Evolutionary conservation across 305 asterid species (phyloP).

Genomic region (Euphrasia arctica): DNA sequence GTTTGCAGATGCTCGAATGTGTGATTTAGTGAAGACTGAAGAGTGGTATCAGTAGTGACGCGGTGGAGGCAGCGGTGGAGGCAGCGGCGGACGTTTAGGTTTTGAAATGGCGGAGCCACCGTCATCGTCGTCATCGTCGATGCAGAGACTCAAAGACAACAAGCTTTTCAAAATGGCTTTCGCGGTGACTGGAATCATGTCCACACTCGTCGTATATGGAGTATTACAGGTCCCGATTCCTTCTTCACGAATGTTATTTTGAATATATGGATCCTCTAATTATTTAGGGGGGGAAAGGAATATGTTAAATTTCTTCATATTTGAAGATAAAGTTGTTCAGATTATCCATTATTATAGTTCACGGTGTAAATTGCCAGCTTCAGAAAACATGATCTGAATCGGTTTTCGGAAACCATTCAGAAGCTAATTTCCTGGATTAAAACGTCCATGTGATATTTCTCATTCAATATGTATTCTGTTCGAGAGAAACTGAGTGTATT

Average conservation of each 20-base stretch:
- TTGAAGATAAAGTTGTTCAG: no score
- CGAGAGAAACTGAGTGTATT: background rate
- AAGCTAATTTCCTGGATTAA: background rate
- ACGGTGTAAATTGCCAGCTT: no score
- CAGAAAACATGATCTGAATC: no score
- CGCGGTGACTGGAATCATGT: constrained; percentile 91
- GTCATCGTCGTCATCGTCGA: constrained; percentile 35
- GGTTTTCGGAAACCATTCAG: no score
- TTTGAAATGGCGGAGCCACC: constrained; percentile 61
- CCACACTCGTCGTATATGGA: constrained; percentile 85
- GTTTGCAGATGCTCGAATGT: background rate
- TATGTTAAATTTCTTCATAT: no score
- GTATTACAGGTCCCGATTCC: constrained; percentile 62
- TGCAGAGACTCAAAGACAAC: constrained; percentile 49
- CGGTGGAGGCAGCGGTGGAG: constrained; percentile 21
- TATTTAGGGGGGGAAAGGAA: no score
- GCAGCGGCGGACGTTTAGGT: constrained; percentile 53
- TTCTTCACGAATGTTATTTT: background rate
- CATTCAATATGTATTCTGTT: background rate
- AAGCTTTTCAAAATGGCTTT: constrained; percentile 58
- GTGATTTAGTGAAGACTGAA: constrained; percentile 19
- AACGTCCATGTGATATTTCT: background rate
- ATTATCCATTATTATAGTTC: no score
- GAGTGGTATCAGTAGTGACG: constrained; percentile 4
- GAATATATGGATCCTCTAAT: no score